A percentile compares a stretch with the other conserved stretches of the same genome.
These are phyloP conservation scores for Ramalina peruviana DNA, from an alignment of 495 filamentous ascomycete genomes.

Conservation along the genomic window DNA sequence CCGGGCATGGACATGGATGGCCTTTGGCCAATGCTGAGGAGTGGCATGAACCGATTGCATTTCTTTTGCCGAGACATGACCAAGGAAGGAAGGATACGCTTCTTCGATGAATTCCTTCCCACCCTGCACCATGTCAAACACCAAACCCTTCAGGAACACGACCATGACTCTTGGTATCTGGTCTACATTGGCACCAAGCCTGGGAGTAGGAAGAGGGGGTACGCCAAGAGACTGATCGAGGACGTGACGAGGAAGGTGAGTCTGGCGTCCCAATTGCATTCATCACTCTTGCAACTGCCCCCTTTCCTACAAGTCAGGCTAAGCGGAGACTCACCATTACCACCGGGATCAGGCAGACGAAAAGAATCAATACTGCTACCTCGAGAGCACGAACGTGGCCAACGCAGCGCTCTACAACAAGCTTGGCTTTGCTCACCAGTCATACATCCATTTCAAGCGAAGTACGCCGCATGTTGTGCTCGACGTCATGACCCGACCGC, in stretches of 20 bases:
- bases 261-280: conserved; percentile 8
- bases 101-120: conserved; percentile 64
- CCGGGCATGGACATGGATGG: conserved; percentile 62
- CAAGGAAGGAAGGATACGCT: conserved; percentile 52
- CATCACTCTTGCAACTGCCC: too few species aligned
- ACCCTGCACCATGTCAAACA: conserved; percentile 60
- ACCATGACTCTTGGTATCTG: conserved; percentile 54
- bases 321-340: neutral
- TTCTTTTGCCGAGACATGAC: conserved; percentile 48
- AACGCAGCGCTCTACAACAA: conserved; percentile 58
- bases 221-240: conserved; percentile 52
- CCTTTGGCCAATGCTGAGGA: conserved; percentile 51
- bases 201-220: conserved; percentile 49
- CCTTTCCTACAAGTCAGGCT: neutral
- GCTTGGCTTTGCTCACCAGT: conserved; percentile 49
- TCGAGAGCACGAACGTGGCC: conserved; percentile 54
- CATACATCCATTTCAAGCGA: conserved; percentile 44
- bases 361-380: conserved; percentile 50
- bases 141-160: conserved; percentile 45
- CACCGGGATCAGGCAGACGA: conserved; percentile 41
- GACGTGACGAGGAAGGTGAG: conserved; percentile 47
- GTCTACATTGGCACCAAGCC: conserved; percentile 67
- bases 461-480: conserved; percentile 46
- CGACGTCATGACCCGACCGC: conserved; percentile 66
- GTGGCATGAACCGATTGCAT: conserved; percentile 52